Conservation (phyloP, 2,329 filamentous ascomycete genomes). For the Cladobotryum mycophilum region DNA sequence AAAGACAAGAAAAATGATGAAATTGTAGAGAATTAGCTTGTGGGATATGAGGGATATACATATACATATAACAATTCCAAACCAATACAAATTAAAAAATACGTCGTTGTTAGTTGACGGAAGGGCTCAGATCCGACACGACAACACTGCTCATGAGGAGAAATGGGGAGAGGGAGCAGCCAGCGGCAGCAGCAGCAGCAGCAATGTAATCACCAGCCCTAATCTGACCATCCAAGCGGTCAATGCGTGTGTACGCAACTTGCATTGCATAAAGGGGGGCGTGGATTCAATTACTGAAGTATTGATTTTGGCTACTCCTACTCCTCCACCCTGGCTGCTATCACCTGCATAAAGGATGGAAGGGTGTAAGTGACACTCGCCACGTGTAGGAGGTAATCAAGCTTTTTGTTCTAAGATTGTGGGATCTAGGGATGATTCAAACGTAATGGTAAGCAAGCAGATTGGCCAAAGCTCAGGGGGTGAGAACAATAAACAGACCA, state of each 20-base stretch:
- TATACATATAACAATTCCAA: not conserved
- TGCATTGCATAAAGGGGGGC: conserved; percentile 9
- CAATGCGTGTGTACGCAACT: not conserved
- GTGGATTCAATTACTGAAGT: not conserved
- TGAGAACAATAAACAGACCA: too few species aligned
- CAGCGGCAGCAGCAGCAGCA: too few species aligned
- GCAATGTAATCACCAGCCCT: not conserved
- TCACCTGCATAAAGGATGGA: conserved; percentile 1
- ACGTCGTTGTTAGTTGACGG: not conserved
- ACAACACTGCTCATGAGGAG: too few species aligned
- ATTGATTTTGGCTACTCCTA: too few species aligned
- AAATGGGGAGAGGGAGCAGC: too few species aligned
- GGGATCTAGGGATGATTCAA: too few species aligned
- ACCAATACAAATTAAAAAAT: too few species aligned
- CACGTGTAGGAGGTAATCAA: too few species aligned
- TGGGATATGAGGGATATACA: not conserved
- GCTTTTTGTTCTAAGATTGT: too few species aligned
- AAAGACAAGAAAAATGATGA: too few species aligned
- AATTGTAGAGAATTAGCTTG: not conserved
- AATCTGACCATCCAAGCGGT: not conserved
- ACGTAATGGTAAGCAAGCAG: too few species aligned
- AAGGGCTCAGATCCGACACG: not conserved
- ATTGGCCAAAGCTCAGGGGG: too few species aligned
- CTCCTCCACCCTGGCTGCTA: not conserved
- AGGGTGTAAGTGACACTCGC: not conserved